Conservation (phyloP, 495 filamentous ascomycete species). For the Tuber melanosporum region DNA sequence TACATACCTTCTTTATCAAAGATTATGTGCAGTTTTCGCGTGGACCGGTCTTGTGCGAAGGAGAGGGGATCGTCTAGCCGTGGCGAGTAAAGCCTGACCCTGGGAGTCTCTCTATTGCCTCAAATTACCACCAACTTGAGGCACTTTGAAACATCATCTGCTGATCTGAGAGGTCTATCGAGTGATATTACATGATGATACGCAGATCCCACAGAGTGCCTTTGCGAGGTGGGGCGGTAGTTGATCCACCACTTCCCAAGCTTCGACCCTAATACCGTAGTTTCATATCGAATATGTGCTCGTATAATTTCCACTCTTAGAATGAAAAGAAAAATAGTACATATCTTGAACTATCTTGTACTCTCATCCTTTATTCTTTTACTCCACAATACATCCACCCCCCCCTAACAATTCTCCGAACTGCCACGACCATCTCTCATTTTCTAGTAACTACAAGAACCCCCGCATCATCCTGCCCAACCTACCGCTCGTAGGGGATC, state of each 20-base stretch:
- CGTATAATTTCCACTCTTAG: background rate
- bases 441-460: background rate
- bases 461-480: background rate
- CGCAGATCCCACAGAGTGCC: background rate
- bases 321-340: background rate
- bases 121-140: no score
- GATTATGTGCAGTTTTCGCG: no score
- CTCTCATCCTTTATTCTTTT: background rate
- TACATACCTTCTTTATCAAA: no score
- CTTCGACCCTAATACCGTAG: background rate
- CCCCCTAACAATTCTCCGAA: background rate
- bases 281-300: background rate
- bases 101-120: no score
- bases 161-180: no score
- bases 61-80: no score
- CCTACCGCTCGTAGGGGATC: background rate
- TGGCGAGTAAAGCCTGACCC: no score
- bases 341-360: background rate
- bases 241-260: background rate
- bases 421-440: background rate
- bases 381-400: background rate
- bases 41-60: no score
- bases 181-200: background rate
- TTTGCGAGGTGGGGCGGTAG: background rate
- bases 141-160: no score